Evolutionary conservation across 768 basidiomycete genomes (phyloP).

Genomic region (Serendipita sp.): DNA sequence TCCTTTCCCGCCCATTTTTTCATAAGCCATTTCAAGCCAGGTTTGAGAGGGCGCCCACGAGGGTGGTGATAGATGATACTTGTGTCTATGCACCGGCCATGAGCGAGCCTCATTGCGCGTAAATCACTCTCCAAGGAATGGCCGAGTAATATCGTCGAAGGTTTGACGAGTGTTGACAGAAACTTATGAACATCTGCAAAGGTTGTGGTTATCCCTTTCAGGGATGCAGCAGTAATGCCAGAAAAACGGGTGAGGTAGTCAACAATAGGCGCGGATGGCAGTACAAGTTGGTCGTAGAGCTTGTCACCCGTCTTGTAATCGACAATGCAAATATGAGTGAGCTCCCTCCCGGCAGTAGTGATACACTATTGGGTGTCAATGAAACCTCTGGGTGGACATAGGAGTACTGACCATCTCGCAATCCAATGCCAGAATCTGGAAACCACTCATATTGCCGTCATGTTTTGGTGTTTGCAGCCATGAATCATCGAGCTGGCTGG

Average conservation of each 20-base stretch:
- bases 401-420: conserved; percentile 75
- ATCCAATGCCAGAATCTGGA: conserved; percentile 65
- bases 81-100: conserved; percentile 83
- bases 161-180: conserved; percentile 44
- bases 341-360: conserved; percentile 79
- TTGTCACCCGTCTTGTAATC: conserved; percentile 57
- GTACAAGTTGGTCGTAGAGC: conserved; percentile 80
- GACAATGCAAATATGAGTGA: conserved; percentile 72
- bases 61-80: conserved; percentile 84
- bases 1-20: conserved; percentile 84
- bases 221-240: conserved; percentile 68
- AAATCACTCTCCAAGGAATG: conserved; percentile 95
- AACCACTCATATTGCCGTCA: conserved; percentile 11
- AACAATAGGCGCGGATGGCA: conserved; percentile 63
- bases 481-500: conserved; percentile 32
- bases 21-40: conserved; percentile 91
- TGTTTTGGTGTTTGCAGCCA: conserved; percentile 5
- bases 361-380: conserved; percentile 41
- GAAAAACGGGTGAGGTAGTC: conserved; percentile 98
- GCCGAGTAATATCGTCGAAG: conserved; percentile 69
- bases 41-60: conserved; percentile 82
- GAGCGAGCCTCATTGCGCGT: conserved; percentile 69
- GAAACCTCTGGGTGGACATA: no score
- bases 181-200: conserved; percentile 62
- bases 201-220: conserved; percentile 58